Evolutionary conservation across 495 filamentous ascomycete species (phyloP).

Genomic region (Geopyxis carbonaria): DNA sequence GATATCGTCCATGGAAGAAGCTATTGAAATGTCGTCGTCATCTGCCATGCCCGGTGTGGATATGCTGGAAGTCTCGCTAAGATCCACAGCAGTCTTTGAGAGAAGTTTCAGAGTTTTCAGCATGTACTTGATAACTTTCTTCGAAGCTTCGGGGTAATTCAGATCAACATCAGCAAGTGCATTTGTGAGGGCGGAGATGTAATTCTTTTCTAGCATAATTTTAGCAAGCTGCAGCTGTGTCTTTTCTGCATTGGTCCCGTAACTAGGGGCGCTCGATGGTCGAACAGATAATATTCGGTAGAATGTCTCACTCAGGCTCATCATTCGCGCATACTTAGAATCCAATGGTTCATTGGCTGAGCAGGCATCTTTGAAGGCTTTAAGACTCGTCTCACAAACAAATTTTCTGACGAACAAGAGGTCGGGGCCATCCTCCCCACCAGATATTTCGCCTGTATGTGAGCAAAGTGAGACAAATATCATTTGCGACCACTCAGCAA

Average conservation of each 20-base stretch:
- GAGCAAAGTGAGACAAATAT: slow-evolving; percentile 73
- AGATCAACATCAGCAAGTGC: slow-evolving; percentile 93
- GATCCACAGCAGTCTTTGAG: slow-evolving; percentile 65
- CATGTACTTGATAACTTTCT: slow-evolving; percentile 89
- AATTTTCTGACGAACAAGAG: slow-evolving; percentile 85
- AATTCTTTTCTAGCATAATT: slow-evolving; percentile 97
- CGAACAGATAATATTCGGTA: slow-evolving; percentile 73
- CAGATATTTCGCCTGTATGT: slow-evolving; percentile 62
- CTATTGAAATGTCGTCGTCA: slow-evolving; percentile 78
- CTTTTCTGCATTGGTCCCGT: slow-evolving; percentile 10
- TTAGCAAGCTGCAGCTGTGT: slow-evolving; percentile 63
- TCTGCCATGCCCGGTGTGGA: slow-evolving; percentile 49
- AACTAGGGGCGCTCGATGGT: slow-evolving; percentile 30
- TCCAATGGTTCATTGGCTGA: slow-evolving; percentile 66
- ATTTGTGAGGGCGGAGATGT: slow-evolving; percentile 68
- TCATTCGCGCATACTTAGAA: slow-evolving; percentile 66
- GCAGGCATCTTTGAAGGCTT: slow-evolving; percentile 80
- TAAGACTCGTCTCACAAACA: slow-evolving; percentile 79
- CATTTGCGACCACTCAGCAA: slow-evolving; percentile 66
- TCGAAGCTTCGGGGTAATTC: slow-evolving; percentile 69
- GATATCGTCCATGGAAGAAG: slow-evolving; percentile 74
- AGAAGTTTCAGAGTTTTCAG: slow-evolving; percentile 72
- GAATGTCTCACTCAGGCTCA: slow-evolving; percentile 78
- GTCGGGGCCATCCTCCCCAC: slow-evolving; percentile 63
- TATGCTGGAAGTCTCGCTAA: slow-evolving; percentile 65